Base-by-base conservation (phyloP, 2,329 filamentous ascomycete species). In the Phialophora expanda region DNA sequence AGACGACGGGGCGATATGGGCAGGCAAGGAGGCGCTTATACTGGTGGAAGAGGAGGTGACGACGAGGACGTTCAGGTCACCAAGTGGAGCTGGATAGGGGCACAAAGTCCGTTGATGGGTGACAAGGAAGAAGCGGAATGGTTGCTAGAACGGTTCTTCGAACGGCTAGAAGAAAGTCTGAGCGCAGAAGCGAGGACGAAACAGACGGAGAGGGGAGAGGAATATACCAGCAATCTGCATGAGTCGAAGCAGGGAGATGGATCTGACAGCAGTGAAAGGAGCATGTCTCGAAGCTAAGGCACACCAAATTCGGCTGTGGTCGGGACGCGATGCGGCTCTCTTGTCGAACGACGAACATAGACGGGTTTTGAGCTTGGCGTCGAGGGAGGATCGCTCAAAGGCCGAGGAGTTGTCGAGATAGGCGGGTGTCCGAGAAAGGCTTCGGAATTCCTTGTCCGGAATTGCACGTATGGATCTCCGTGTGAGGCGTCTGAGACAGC, bases 121-220 rank as follows among this genome's bases (percentile, higher is more conserved):
- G 74, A 79, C 30, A 79, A 77, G 61, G 76, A 75, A 56, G 80
- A 82, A 70, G 75, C 79, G 30, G 75, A 79, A 64, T 81, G 79
- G 80, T 70, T 82, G 14, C 69, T 81, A 34, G 74, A 77, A 62
- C 75, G 75, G 46, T 66, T 82, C 55, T 75, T 78, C 24, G 71
- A 75, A 34, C 76, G 73, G 9, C 66, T 81, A 54, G 78, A 81
- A 66, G 69, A 72, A 30, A 79, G 77, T 63, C 71, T 81, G 9
- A 64, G 55, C 30, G 51, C 57, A 26, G 57, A 62, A 59, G 56
- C 38, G 22, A 57, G 60, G 30, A 58, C 46, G 20, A 54, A 58
- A 57, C 63, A 67, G 12, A 53, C 48, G 61, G 54, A 66, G 56
- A 46, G 56, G 34, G 54, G 48, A 3, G 57, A 67, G 60, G 64